Evolutionary conservation across 768 basidiomycete genomes (phyloP).

Genomic region (Leccinum incarnatum): DNA sequence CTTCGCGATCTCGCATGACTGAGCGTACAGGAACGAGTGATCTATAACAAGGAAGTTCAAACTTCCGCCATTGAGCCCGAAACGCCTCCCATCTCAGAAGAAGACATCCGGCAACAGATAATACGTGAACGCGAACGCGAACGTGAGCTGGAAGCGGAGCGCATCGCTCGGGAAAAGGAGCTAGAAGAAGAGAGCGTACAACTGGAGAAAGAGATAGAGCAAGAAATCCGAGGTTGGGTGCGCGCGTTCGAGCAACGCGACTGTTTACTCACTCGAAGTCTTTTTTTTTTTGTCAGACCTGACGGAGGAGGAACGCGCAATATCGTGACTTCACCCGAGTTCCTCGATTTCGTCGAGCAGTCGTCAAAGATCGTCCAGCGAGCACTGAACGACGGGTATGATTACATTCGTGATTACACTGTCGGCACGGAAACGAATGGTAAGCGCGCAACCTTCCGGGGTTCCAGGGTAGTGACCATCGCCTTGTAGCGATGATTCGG

Average conservation of each 20-base stretch:
- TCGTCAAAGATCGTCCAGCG: conserved; percentile 95
- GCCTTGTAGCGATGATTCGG: conserved; percentile 73
- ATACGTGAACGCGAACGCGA: conserved; percentile 61
- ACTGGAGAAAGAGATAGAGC: conserved; percentile 82
- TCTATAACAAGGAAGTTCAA: conserved; percentile 84
- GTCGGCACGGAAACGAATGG: conserved; percentile 81
- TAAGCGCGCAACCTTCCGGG: conserved; percentile 38
- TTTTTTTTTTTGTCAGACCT: conserved; percentile 51
- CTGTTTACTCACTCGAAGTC: not conserved
- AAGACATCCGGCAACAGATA: conserved; percentile 72
- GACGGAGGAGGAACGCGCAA: conserved; percentile 68
- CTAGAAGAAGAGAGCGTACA: conserved; percentile 81
- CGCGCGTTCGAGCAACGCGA: not conserved
- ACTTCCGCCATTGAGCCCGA: conserved; percentile 66
- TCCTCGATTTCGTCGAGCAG: conserved; percentile 90
- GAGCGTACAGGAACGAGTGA: conserved; percentile 61
- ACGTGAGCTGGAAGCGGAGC: conserved; percentile 68
- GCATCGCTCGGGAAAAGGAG: conserved; percentile 67
- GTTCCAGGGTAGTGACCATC: conserved; percentile 6
- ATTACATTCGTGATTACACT: conserved; percentile 97
- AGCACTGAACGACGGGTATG: conserved; percentile 92
- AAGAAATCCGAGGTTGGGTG: conserved; percentile 73
- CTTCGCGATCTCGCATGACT: not conserved
- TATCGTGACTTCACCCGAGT: conserved; percentile 86
- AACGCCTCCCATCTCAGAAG: conserved; percentile 51